Evolutionary conservation across 352 stramenopile genomes (phyloP), one percentile per base, ranked within the genome.

Genomic region (Pythium sp.): DNA sequence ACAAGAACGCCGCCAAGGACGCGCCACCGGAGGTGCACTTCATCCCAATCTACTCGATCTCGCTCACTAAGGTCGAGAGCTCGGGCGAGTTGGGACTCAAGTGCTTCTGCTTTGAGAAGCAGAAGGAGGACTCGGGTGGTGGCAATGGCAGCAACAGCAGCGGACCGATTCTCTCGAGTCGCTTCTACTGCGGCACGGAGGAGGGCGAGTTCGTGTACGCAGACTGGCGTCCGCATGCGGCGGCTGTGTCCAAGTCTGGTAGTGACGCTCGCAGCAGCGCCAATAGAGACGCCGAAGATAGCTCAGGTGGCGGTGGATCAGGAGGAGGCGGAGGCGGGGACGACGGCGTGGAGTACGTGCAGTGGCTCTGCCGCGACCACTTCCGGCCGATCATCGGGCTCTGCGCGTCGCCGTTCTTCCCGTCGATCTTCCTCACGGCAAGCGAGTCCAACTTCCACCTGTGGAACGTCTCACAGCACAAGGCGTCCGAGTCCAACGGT

Each of bases 401-500:
- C 8, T 81, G 89, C 36, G 76, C 89, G 57, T 98, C 91, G 53
- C 92, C 92, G 0, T 98, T 98, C 77, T 98, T 98, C 74, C 74
- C 87, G 14, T 88, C 83, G 34, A 93, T 98, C 58, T 72, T 97
- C 15, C 72, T 98, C 24, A 95, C 84, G 0, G 89, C 95, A 47
- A 93, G 85, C 55, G 90, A 98, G 66, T 91, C 88, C 24, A 90
- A 90, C 59, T 98, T 98, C 60, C 90, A 98, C 67, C 79, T 98
- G 43, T 98, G 93, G 92, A 97, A 95, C 65, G 82, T 94, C 28
- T 74, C 75, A n/a, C 80, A 89, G 55, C 69, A 77, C 36, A 77
- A 77, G 60, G 49, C 58, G 15, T 41, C 60, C n/a, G 64, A 81
- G 20, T 74, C 67, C 12, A 84, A 87, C 57, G 82, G 80, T 0